Evolutionary conservation across 2,329 filamentous ascomycete genomes (phyloP).

Genomic region (Colletotrichum sublineola): DNA sequence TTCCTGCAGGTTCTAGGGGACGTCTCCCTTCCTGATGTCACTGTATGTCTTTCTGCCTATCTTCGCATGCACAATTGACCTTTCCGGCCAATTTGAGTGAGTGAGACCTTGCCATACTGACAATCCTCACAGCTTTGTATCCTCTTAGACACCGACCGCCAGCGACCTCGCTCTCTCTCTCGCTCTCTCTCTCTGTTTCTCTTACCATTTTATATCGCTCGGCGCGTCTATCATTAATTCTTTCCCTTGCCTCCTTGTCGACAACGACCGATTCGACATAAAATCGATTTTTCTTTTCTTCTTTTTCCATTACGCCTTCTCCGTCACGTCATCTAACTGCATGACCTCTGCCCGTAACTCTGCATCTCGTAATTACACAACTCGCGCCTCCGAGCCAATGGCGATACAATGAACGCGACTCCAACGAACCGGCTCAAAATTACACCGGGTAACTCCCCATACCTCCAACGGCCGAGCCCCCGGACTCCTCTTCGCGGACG

Average conservation of each 20-base stretch:
- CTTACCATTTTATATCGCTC: constrained; percentile 17
- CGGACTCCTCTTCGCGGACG: constrained; percentile 73
- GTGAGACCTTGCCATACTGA: constrained; percentile 21
- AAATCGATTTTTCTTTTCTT: neutral
- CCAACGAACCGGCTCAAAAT: constrained; percentile 73
- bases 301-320: neutral
- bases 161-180: constrained; percentile 5
- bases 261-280: neutral
- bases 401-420: constrained; percentile 70
- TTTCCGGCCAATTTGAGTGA: constrained; percentile 23
- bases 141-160: constrained; percentile 18
- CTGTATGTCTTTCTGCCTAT: constrained; percentile 32
- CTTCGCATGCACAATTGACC: constrained; percentile 10
- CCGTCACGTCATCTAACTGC: neutral
- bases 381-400: constrained; percentile 58
- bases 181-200: constrained; percentile 8
- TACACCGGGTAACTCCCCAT: constrained; percentile 84
- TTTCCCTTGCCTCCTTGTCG: neutral
- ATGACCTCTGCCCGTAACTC: constrained; percentile 26
- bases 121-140: constrained; percentile 35
- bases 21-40: constrained; percentile 35
- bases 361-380: constrained; percentile 19
- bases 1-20: constrained; percentile 28
- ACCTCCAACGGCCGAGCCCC: constrained; percentile 67
- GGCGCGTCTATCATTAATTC: constrained; percentile 13